Percentiles rank a stretch among this genome's conserved stretches.
These are phyloP conservation scores for Saccharum officinarum DNA, from an alignment of 176 grass and related monocot species.

Conservation along the genomic window DNA sequence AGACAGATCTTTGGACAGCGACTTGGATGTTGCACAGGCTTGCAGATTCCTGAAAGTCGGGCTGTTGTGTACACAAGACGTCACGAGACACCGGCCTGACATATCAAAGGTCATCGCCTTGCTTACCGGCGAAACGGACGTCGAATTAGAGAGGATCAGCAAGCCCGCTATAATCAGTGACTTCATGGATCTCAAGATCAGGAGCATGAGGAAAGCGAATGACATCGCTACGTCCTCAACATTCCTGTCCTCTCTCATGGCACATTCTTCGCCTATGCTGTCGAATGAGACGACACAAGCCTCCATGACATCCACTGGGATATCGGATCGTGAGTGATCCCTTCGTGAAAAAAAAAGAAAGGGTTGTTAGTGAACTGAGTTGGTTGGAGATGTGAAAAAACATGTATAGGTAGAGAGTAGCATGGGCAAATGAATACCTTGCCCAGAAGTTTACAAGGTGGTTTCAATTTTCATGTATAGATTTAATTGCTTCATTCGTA, in stretches of 20 bases:
- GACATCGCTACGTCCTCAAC: conserved; percentile 28
- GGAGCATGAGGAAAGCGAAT: conserved; percentile 48
- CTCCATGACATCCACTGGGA: conserved; percentile 55
- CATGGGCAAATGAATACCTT: not conserved
- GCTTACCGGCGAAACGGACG: conserved; percentile 55
- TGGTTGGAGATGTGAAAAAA: conserved; percentile 8
- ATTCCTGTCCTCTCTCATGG: conserved; percentile 41
- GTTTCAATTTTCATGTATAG: conserved; percentile 37
- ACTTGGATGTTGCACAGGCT: conserved; percentile 63
- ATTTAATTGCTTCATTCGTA: conserved; percentile 31
- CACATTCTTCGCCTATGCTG: conserved; percentile 35
- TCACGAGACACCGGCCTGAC: conserved; percentile 56
- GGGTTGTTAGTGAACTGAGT: conserved; percentile 28
- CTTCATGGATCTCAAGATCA: conserved; percentile 82
- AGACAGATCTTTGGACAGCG: conserved; percentile 58
- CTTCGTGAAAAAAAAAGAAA: not conserved
- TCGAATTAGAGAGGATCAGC: conserved; percentile 48
- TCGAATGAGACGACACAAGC: conserved; percentile 54
- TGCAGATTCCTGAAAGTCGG: conserved; percentile 73
- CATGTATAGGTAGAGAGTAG: conserved; percentile 12
- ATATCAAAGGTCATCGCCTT: conserved; percentile 58
- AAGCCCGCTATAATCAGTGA: conserved; percentile 72
- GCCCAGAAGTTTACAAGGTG: not conserved
- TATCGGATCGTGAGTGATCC: conserved; percentile 43
- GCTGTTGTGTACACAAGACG: conserved; percentile 82